Evolutionary conservation across 768 basidiomycete genomes (phyloP).

Genomic region (Pulveroboletus sp.): DNA sequence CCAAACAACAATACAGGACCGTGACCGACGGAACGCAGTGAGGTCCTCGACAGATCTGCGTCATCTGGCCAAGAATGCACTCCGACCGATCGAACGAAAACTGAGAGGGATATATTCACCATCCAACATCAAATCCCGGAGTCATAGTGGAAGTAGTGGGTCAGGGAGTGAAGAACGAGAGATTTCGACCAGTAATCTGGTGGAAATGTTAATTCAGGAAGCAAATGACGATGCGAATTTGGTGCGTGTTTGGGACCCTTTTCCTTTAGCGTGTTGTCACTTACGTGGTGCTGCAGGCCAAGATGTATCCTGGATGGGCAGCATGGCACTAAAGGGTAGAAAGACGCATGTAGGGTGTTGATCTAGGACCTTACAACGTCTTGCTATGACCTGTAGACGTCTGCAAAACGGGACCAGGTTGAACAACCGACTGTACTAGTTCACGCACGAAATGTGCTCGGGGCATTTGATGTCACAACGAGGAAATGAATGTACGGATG

Average conservation of each 20-base stretch:
- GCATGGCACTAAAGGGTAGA: constrained; percentile 55
- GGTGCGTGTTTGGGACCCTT: constrained; percentile 33
- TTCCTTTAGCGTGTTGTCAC: background rate
- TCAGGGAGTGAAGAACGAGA: constrained; percentile 33
- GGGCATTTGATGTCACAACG: background rate
- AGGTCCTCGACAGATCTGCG: constrained; percentile 53
- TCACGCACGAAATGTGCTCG: background rate
- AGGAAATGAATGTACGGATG: constrained; percentile 8
- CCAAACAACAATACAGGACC: constrained; percentile 35
- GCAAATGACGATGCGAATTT: constrained; percentile 73
- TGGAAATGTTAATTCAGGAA: constrained; percentile 88
- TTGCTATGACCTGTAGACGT: background rate
- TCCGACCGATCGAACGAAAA: constrained; percentile 81
- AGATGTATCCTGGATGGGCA: constrained; percentile 92
- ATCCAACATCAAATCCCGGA: constrained; percentile 39
- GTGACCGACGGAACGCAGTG: constrained; percentile 41
- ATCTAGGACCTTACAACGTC: background rate
- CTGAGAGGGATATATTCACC: constrained; percentile 65
- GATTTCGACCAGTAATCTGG: constrained; percentile 78
- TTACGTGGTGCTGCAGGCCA: constrained; percentile 45
- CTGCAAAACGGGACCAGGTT: background rate
- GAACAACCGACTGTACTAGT: background rate
- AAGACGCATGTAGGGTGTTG: background rate
- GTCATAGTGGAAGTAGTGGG: constrained; percentile 21
- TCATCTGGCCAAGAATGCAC: constrained; percentile 65